Conservation (phyloP, 2,329 filamentous ascomycete species). For the Nemania diffusa region DNA sequence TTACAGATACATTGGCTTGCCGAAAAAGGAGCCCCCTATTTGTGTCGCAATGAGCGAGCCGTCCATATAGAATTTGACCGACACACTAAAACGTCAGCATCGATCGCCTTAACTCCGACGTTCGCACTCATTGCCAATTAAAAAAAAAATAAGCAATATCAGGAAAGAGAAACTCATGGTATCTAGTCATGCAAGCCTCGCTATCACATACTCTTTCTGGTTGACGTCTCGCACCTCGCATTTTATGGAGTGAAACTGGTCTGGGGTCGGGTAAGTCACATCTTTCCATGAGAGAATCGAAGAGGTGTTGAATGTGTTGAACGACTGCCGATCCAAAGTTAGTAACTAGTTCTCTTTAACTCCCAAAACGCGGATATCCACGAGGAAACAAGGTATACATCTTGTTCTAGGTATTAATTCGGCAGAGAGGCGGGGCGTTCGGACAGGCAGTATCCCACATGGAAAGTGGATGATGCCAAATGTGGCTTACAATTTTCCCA, state of each 20-base stretch:
- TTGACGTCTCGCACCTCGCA: conserved; percentile 63
- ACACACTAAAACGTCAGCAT: conserved; percentile 47
- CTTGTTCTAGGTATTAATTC: neutral
- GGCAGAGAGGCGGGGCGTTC: neutral
- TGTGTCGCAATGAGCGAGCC: conserved; percentile 60
- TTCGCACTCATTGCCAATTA: neutral
- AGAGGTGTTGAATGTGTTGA: conserved; percentile 60
- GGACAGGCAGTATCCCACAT: neutral
- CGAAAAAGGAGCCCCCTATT: conserved; percentile 60
- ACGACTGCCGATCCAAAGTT: conserved; percentile 48
- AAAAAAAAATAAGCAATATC: neutral
- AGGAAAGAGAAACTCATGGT: no score
- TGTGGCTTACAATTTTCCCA: conserved; percentile 56
- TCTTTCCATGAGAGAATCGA: conserved; percentile 59
- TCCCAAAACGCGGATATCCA: neutral
- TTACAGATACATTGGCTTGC: conserved; percentile 58
- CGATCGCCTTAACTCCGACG: conserved; percentile 1
- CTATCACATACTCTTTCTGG: conserved; percentile 54
- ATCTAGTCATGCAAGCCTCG: neutral
- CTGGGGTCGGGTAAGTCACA: conserved; percentile 58
- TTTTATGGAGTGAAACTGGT: conserved; percentile 61
- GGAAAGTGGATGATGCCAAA: neutral
- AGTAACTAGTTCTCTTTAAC: neutral
- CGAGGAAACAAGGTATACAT: neutral
- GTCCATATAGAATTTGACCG: conserved; percentile 66